These are phyloP conservation scores for Voacanga thouarsii DNA, from an alignment of 257 asterid genomes.

Conservation along the genomic window DNA sequence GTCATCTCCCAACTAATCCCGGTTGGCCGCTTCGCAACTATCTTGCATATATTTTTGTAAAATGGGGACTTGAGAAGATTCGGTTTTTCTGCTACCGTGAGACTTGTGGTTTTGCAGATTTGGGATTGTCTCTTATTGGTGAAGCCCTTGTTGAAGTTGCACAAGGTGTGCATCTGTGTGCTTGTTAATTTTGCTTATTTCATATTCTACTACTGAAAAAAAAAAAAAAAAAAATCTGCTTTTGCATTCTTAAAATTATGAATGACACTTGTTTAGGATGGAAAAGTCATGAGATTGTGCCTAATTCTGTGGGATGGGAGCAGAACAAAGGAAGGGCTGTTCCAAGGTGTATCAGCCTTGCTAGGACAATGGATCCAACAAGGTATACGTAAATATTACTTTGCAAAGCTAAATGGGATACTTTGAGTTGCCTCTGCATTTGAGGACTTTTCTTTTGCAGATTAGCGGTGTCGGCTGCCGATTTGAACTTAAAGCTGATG, in stretches of 20 bases:
- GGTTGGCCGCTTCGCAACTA: slow-evolving; percentile 97
- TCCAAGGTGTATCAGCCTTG: slow-evolving; percentile 74
- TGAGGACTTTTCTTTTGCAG: slow-evolving; percentile 40
- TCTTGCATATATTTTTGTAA: slow-evolving; percentile 59
- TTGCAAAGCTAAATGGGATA: slow-evolving; percentile 12
- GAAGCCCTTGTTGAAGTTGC: slow-evolving; percentile 62
- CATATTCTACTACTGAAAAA: slow-evolving; percentile 5
- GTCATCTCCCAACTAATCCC: slow-evolving; percentile 75
- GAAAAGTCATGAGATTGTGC: slow-evolving; percentile 42
- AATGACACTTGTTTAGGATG: slow-evolving; percentile 38
- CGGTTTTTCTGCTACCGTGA: slow-evolving; percentile 83
- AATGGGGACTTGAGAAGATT: slow-evolving; percentile 63
- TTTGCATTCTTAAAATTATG: slow-evolving; percentile 24
- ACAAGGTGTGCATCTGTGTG: slow-evolving; percentile 51
- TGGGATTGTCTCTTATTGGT: slow-evolving; percentile 75
- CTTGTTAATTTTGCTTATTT: slow-evolving; percentile 16
- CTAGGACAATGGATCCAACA: slow-evolving; percentile 86
- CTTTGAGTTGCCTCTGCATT: slow-evolving; percentile 9
- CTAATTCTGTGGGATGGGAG: slow-evolving; percentile 89
- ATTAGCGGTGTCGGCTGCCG: slow-evolving; percentile 87
- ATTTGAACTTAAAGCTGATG: slow-evolving; percentile 94
- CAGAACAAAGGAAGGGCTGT: slow-evolving; percentile 52
- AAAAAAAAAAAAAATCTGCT: not conserved
- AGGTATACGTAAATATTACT: slow-evolving; percentile 43
- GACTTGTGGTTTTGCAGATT: slow-evolving; percentile 84